These are phyloP conservation scores for Talaromyces stipitatus DNA, from an alignment of 495 filamentous ascomycete genomes.

Conservation along the genomic window DNA sequence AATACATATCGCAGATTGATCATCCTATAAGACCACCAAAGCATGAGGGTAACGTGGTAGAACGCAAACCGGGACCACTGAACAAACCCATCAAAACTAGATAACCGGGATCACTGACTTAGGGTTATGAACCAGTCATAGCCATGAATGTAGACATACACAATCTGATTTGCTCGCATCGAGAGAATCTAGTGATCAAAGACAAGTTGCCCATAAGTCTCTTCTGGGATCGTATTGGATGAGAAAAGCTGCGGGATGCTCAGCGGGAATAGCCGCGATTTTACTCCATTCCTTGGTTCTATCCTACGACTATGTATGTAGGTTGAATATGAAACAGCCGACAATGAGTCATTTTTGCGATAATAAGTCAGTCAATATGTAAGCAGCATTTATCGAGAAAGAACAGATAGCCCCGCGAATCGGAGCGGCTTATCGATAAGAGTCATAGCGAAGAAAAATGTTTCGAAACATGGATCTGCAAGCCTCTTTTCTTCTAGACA, in stretches of 20 bases:
- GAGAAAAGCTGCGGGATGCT: not conserved
- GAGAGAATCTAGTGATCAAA: not conserved
- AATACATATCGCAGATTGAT: too few relatives aligned
- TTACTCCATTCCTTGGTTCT: not conserved
- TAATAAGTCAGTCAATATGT: not conserved
- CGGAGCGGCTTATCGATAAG: not conserved
- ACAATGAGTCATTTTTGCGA: not conserved
- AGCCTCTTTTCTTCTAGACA: not conserved
- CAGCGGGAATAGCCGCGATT: not conserved
- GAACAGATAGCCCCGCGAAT: not conserved
- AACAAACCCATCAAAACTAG: not conserved
- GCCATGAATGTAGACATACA: not conserved
- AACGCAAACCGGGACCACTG: not conserved
- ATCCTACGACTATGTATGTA: not conserved
- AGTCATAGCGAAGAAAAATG: not conserved
- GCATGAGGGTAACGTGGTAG: too few relatives aligned
- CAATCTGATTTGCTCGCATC: slow-evolving; percentile 18
- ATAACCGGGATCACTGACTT: not conserved
- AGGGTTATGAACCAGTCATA: not conserved
- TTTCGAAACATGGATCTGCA: slow-evolving; percentile 2
- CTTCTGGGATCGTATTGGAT: not conserved
- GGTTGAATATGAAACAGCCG: not conserved
- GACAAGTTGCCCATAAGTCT: not conserved
- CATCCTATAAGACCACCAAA: too few relatives aligned
- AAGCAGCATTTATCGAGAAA: not conserved